Evolutionary conservation across 2,329 filamentous ascomycete genomes (phyloP), one percentile per base, ranked within the genome.

Genomic region (Epichloe sibirici): DNA sequence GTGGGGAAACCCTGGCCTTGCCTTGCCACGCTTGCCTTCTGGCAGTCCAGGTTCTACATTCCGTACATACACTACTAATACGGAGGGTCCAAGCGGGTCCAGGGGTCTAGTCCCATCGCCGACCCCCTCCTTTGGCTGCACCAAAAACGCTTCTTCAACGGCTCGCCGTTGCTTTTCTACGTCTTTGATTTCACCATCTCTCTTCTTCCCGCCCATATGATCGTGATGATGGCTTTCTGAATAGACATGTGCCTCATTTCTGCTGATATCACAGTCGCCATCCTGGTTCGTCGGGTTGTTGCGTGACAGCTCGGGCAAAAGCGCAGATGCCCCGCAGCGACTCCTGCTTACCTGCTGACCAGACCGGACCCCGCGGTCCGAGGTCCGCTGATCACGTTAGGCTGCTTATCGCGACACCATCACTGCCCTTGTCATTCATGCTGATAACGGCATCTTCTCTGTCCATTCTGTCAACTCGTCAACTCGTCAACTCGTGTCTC

Each of bases 361-460:
- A 49, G 37, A 48, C 56, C 54, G 48, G 37, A 48, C 53, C 55
- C 50, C 45, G 48, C 48, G 39, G 37, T 53, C 42, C 12, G 45
- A 17, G 55, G 53, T 56, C 55, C 53, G 52, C 53, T 56, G 55
- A 56, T 56, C 55, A 49, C 38, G 31, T 39, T 46, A 34, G 39
- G 49, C 42, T 47, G 13, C 49, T 52, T 53, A 42, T 50, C 53
- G 44, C 51, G 37, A 44, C 52, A 54, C 42, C 52, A 44, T 37
- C 49, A 44, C 35, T 13, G 25, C 38, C 43, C 44, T 47, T 51
- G 42, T 38, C 43, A 17, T 40, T 51, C 34, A 38, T 34, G 28
- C 28, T 31, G 45, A 49, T 45, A 34, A 42, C 45, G 45, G n/a
- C 17, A 37, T 40, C 48, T 45, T 15, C 31, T n/a, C n/a, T 37